Evolutionary conservation across 2,329 filamentous ascomycete genomes (phyloP).

Genomic region (Aspergillus intermedius): DNA sequence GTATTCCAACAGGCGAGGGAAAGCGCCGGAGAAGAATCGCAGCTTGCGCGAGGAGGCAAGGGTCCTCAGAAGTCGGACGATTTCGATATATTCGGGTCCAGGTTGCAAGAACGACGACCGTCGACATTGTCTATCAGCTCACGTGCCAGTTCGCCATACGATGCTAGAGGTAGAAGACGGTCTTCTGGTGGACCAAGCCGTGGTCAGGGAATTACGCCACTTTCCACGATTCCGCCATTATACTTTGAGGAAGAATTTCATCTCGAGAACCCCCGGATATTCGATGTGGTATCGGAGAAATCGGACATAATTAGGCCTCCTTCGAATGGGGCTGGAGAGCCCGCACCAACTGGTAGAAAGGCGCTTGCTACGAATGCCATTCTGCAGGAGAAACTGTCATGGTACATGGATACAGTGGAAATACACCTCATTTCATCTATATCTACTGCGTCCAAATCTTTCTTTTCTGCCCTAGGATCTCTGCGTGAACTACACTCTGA

Average conservation of each 20-base stretch:
- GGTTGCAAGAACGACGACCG: slow-evolving; percentile 36
- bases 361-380: slow-evolving; percentile 94
- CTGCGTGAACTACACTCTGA: slow-evolving; percentile 86
- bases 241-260: slow-evolving; percentile 96
- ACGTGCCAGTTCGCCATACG: slow-evolving; percentile 41
- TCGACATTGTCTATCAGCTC: slow-evolving; percentile 39
- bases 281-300: slow-evolving; percentile 91
- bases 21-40: slow-evolving; percentile 58
- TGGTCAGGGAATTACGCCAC: slow-evolving; percentile 67
- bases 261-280: slow-evolving; percentile 90
- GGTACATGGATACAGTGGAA: slow-evolving; percentile 99
- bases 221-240: slow-evolving; percentile 85
- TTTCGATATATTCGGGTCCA: slow-evolving; percentile 43
- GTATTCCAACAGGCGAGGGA: slow-evolving; percentile 79
- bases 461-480: slow-evolving; percentile 89
- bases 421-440: slow-evolving; percentile 96
- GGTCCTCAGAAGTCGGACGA: slow-evolving; percentile 42
- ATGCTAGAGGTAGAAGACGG: slow-evolving; percentile 44
- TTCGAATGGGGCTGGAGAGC: slow-evolving; percentile 55
- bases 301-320: slow-evolving; percentile 84
- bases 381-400: slow-evolving; percentile 93
- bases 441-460: slow-evolving; percentile 88
- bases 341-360: slow-evolving; percentile 59
- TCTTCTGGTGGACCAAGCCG: slow-evolving; percentile 50
- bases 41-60: slow-evolving; percentile 42